Evolutionary conservation across 805 yeast species (phyloP).

Genomic region (Candida bentonensis): DNA sequence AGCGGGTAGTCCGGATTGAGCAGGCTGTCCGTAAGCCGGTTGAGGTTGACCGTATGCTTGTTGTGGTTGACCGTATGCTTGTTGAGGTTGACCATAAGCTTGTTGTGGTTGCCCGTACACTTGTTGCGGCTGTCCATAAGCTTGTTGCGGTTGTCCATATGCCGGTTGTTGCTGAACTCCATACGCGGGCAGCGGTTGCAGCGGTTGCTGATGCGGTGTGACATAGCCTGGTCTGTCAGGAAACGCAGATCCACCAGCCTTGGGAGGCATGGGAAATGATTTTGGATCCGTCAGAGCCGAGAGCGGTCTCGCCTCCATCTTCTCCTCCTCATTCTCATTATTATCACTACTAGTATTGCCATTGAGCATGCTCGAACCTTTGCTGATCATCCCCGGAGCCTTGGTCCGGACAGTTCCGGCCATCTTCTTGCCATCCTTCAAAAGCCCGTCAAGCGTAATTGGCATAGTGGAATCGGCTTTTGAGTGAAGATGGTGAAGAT

Average conservation of each 20-base stretch:
- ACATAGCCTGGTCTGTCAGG: background rate
- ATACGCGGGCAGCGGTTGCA: background rate
- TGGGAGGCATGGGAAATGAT: constrained; percentile 34
- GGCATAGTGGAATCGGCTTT: too few relatives aligned
- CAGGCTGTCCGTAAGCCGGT: constrained; percentile 3
- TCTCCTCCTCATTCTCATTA: constrained; percentile 3
- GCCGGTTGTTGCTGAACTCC: background rate
- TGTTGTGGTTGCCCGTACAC: background rate
- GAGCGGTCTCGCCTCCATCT: constrained; percentile 16
- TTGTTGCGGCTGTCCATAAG: background rate
- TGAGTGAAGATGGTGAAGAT: too few relatives aligned
- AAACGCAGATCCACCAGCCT: constrained; percentile 2
- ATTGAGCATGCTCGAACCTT: background rate
- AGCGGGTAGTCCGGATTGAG: constrained; percentile 3
- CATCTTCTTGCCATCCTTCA: background rate
- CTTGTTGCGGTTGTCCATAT: background rate
- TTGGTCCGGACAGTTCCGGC: background rate
- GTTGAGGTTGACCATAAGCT: background rate
- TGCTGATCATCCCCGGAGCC: too few relatives aligned
- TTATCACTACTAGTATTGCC: background rate
- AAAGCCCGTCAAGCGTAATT: background rate
- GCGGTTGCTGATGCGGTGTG: background rate
- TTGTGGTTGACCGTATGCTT: background rate
- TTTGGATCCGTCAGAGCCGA: constrained; percentile 21
- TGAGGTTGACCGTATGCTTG: background rate